Evolutionary conservation across 2,329 filamentous ascomycete species (phyloP), one percentile per base, ranked within the genome.

Genomic region (Botryotinia convoluta): DNA sequence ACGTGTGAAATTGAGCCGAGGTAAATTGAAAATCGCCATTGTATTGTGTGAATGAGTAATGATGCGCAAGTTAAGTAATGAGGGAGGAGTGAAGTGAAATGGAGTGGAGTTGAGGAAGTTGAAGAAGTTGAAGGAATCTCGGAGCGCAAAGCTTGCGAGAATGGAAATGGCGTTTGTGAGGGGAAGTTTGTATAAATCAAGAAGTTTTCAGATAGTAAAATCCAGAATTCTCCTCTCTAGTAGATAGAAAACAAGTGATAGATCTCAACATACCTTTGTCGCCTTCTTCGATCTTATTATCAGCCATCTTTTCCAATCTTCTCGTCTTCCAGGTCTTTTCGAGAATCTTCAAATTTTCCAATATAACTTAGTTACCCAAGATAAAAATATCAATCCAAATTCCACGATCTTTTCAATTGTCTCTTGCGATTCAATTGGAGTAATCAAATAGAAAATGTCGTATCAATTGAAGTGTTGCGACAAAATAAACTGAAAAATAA

Each of bases 241-340:
- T 16, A 29, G 3, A n/a, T 14, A 35, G 44, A 20, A 18, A 42
- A 9, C 42, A 60, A 70, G 16, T 37, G 68, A 72, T 72, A 20
- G 68, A 76, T 65, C 45, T 65, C 54, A 69, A 68, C 83, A 74
- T 82, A 85, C 84, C 84, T 82, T 86, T 82, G 77, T 86, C 84
- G 75, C 86, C 86, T 79, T 86, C 83, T 80, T 87, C 83, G 77
- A 85, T 81, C 73, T 84, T 80, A 73, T 84, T 83, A 78, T 82
- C 82, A 74, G 84, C 80, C 85, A 87, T 86, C 57, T 72, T 68
- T 68, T 3, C 16, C 14, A 65, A 26, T 26, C 14, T 48, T 35
- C 14, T 57, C n/a, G 51, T 57, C n/a, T 57, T 16, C n/a, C 51
- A 3, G 7, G n/a, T 29, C 16, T 57, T 57, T 29, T 18, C 14